phyloP scores from a whole-genome alignment of 176 grass and related monocot genomes.

The Aegilops sharonensis region DNA sequence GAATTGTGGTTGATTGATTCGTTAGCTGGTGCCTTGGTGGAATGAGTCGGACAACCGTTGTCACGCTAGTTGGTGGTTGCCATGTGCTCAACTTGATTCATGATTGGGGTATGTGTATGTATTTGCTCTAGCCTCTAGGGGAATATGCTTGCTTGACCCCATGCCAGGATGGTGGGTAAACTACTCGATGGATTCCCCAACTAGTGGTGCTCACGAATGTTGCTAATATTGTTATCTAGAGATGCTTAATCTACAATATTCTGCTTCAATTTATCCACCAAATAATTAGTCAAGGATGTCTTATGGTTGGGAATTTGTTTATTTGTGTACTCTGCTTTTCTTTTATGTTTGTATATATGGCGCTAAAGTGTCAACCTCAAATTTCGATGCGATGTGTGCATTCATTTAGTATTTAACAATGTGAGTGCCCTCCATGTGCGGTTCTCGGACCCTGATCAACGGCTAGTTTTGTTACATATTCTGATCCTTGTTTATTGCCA shows the following conservation, averaged over 20 bases:
- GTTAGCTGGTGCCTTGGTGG: slow-evolving; percentile 36
- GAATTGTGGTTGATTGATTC: slow-evolving; percentile 7
- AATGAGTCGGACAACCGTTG: slow-evolving; percentile 1
- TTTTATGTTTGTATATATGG: background rate
- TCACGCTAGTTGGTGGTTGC: slow-evolving; percentile 34
- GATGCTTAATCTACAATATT: slow-evolving; percentile 24
- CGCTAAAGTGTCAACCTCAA: background rate
- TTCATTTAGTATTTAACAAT: background rate
- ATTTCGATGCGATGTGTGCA: background rate
- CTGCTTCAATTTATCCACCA: background rate
- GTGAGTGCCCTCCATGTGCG: slow-evolving; percentile 6
- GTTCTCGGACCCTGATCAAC: background rate
- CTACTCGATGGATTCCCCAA: slow-evolving; percentile 25
- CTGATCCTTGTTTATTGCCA: slow-evolving; percentile 4
- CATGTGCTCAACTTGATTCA: slow-evolving; percentile 47
- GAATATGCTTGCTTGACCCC: slow-evolving; percentile 41
- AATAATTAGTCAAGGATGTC: background rate
- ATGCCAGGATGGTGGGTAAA: slow-evolving; percentile 23
- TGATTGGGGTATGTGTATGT: slow-evolving; percentile 28
- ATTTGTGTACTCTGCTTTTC: background rate
- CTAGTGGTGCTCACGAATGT: slow-evolving; percentile 37
- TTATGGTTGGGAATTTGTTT: background rate
- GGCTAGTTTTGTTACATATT: background rate
- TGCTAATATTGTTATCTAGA: background rate
- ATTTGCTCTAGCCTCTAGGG: slow-evolving; percentile 22